Evolutionary conservation across 805 yeast genomes (phyloP), one percentile per base, ranked within the genome.

Genomic region (Spathaspora hagerdaliae): DNA sequence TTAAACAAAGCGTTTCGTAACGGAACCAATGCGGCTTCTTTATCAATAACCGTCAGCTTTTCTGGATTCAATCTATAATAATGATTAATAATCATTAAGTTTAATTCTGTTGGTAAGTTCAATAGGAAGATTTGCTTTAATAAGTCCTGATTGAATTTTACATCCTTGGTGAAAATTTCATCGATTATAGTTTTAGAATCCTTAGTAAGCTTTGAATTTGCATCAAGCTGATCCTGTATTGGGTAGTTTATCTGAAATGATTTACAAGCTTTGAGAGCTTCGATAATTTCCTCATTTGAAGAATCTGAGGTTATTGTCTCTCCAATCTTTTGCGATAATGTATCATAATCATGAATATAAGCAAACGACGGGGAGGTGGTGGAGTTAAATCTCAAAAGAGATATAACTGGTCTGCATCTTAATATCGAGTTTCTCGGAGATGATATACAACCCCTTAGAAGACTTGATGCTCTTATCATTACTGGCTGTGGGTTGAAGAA

Each of bases 1-100:
- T 78, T 71, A 63, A 72, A 82, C 2, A 85, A 59, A n/a, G 81
- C 69, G 36, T 73, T 60, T 14, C 91, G 60, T 49, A 85, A 77
- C 3, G 90, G 86, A n/a, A 85, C 74, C 67, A 82, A 69, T 3
- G 84, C 81, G 0, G 64, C 56, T 0, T 62, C 58, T 41, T 63
- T 61, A 8, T 65, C 67, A 8, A 81, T 67, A 33, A 44, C 44
- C 0, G 44, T 46, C 8, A 48, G 39, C 3, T 48, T 51, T 1
- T 37, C 35, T 1, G 71, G 67, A 27, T 63, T 56, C 13, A 59
- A 53, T 38, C 52, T 37, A 39, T 61, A 61, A 48, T 52, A 69
- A n/a, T 48, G 33, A 42, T 54, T 51, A 12, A 69, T 59, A 27
- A 68, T 49, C 9, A 53, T 46, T n/a, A 69, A 50, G 42, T 63